Percentiles rank a stretch among this genome's conserved stretches.
These are phyloP conservation scores for Carex littledalei DNA, from an alignment of 176 grass and related monocot genomes.

Conservation along the genomic window DNA sequence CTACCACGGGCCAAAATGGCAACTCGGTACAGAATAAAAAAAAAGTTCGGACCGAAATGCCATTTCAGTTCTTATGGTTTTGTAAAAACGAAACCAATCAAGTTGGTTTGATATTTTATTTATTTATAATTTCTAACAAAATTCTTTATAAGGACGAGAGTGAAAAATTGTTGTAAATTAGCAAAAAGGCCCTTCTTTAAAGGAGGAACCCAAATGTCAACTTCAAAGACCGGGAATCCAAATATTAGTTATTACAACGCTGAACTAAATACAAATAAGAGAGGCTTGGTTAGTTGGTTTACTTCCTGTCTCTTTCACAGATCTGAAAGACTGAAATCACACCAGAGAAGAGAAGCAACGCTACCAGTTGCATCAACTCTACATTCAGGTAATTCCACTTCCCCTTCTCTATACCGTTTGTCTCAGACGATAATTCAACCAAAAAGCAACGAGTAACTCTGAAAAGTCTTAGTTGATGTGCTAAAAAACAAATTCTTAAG, in stretches of 20 bases:
- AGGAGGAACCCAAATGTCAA: background rate
- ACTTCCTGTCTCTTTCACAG: background rate
- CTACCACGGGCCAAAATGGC: too few species aligned
- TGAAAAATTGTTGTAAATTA: background rate
- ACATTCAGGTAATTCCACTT: slow-evolving; percentile 7
- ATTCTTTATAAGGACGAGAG: background rate
- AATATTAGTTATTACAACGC: background rate
- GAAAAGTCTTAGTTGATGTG: too few species aligned
- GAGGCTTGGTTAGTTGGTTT: background rate
- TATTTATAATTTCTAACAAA: too few species aligned
- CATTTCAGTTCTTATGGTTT: too few species aligned
- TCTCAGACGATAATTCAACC: background rate
- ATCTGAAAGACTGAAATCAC: slow-evolving; percentile 11
- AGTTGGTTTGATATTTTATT: too few species aligned
- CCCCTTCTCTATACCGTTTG: background rate
- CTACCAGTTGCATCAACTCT: background rate
- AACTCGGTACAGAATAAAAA: too few species aligned
- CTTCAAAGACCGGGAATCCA: background rate
- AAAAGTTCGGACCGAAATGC: too few species aligned
- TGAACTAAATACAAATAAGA: background rate
- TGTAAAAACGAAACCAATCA: too few species aligned
- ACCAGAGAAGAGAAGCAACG: slow-evolving; percentile 3
- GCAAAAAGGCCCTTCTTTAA: background rate
- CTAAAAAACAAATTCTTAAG: background rate
- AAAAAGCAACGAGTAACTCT: background rate